Conservation (phyloP, 129 eudicot genomes). For the Flaveria ramosissima region DNA sequence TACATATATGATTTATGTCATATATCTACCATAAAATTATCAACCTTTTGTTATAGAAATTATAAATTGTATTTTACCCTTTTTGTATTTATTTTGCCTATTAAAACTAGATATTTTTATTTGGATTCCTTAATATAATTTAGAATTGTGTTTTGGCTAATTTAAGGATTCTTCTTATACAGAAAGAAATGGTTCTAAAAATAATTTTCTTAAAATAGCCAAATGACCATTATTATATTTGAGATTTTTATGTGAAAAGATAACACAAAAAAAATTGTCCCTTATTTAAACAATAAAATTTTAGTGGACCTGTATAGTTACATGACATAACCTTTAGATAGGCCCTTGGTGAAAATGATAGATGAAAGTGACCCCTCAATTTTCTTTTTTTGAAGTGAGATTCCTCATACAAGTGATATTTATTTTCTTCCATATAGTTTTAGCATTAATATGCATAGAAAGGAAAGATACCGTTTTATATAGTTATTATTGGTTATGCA, state of each 20-base stretch:
- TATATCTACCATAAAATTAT: no score
- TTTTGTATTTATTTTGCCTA: background rate
- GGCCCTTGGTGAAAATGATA: constrained; percentile 33
- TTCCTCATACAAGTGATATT: background rate
- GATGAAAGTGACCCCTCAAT: constrained; percentile 25
- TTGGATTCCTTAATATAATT: background rate
- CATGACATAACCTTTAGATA: constrained; percentile 28
- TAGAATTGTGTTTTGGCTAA: background rate
- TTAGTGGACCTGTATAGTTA: background rate
- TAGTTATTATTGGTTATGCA: background rate
- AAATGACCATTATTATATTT: constrained; percentile 19
- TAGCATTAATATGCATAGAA: background rate
- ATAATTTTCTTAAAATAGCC: background rate
- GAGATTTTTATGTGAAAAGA: background rate
- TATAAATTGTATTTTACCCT: background rate
- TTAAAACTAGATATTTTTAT: background rate
- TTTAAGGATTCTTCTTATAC: background rate
- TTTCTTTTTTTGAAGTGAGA: constrained; percentile 21
- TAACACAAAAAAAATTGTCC: constrained; percentile 15
- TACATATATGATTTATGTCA: background rate
- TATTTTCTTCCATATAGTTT: background rate
- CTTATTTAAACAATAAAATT: background rate
- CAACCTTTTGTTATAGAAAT: background rate
- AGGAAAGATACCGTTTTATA: background rate
- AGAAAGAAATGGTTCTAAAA: background rate